Percentiles rank a stretch among this genome's conserved stretches.
Conservation (phyloP, 164 flowering plant species). For the Protea cynaroides region DNA sequence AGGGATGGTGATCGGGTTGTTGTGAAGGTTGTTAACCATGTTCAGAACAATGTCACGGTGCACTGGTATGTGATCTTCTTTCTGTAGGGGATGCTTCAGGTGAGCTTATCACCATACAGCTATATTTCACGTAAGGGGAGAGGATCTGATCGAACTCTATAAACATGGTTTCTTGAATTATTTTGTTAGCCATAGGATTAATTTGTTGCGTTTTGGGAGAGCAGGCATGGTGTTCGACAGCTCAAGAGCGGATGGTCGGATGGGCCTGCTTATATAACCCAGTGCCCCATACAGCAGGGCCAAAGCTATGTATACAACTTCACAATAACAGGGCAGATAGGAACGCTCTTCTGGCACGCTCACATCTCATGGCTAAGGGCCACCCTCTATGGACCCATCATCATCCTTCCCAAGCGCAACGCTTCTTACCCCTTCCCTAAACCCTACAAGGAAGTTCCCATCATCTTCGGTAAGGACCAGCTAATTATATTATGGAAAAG, state of each 20-base stretch:
- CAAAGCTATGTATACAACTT: constrained; percentile 53
- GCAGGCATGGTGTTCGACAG: constrained; percentile 70
- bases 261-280: constrained; percentile 62
- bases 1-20: constrained; percentile 64
- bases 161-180: no score
- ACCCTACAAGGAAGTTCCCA: constrained; percentile 59
- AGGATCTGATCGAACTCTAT: no score
- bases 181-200: no score
- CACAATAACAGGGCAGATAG: constrained; percentile 55
- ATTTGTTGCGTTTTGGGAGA: no score
- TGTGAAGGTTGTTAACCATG: constrained; percentile 56
- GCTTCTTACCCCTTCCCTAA: constrained; percentile 44
- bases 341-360: constrained; percentile 56
- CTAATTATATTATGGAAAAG: not conserved
- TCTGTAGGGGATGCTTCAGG: no score
- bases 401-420: constrained; percentile 52
- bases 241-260: constrained; percentile 57
- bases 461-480: constrained; percentile 41
- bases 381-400: constrained; percentile 53
- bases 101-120: no score
- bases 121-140: no score
- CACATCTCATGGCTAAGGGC: constrained; percentile 61
- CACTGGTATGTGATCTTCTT: constrained; percentile 68
- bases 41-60: constrained; percentile 42
- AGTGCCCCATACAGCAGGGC: constrained; percentile 66